Evolutionary conservation across 495 filamentous ascomycete species (phyloP).

Genomic region (Apiosordaria backusii): DNA sequence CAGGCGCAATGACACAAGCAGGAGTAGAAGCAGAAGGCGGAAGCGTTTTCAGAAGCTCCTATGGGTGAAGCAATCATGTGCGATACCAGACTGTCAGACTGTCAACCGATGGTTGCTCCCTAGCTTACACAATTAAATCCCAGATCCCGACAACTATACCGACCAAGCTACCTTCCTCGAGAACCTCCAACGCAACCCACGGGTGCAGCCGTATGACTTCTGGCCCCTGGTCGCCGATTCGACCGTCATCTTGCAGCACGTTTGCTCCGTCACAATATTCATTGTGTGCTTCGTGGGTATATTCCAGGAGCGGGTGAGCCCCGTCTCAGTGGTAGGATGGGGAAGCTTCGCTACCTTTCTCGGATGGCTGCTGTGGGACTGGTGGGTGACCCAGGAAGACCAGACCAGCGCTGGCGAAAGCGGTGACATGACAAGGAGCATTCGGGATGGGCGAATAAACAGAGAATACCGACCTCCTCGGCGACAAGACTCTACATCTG

Average conservation of each 20-base stretch:
- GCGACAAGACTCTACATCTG: slow-evolving; percentile 21
- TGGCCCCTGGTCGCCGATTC: slow-evolving; percentile 94
- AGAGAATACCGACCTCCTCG: slow-evolving; percentile 24
- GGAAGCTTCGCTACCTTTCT: slow-evolving; percentile 77
- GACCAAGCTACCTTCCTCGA: slow-evolving; percentile 94
- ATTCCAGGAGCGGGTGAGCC: slow-evolving; percentile 76
- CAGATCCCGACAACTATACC: slow-evolving; percentile 97
- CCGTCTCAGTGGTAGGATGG: slow-evolving; percentile 80
- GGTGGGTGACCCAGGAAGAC: slow-evolving; percentile 64
- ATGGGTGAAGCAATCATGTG: slow-evolving; percentile 97
- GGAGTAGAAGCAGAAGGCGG: slow-evolving; percentile 54
- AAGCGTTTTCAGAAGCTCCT: slow-evolving; percentile 89
- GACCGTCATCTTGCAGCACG: slow-evolving; percentile 94
- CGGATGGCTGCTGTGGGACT: slow-evolving; percentile 90
- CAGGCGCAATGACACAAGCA: slow-evolving; percentile 35
- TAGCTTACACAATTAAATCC: not conserved
- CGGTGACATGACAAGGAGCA: slow-evolving; percentile 17
- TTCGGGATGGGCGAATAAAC: slow-evolving; percentile 12
- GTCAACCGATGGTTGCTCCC: not conserved
- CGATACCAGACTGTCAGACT: not conserved
- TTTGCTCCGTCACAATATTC: slow-evolving; percentile 91
- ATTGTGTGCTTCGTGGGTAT: slow-evolving; percentile 91
- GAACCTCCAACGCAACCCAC: slow-evolving; percentile 91
- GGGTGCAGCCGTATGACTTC: slow-evolving; percentile 93
- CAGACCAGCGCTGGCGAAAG: slow-evolving; percentile 44